Evolutionary conservation across 176 grass and related monocot species (phyloP), one percentile per base, ranked within the genome.

Genomic region (Bonia amplexicaulis): DNA sequence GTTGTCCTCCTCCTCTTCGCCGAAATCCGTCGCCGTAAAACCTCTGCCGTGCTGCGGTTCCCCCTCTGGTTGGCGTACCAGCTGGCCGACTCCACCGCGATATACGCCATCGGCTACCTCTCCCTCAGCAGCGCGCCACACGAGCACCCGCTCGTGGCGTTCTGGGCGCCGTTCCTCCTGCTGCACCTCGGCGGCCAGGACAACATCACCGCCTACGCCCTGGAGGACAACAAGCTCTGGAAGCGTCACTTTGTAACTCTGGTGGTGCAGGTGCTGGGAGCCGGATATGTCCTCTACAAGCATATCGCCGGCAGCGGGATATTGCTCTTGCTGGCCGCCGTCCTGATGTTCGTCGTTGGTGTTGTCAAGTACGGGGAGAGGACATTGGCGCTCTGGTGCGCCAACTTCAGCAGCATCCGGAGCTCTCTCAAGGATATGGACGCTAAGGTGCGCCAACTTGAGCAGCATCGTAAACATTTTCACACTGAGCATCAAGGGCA

Each of bases 161-260:
- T 88, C 39, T 91, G 89, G 89, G 73, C 93, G 1, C 90, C 93
- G 0, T 94, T 94, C 82, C 85, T 94, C 19, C 66, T 92, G 2
- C 64, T 90, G 2, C 93, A 95, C 51, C 93, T 90, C 12, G 93
- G 86, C 0, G 93, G 90, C 1, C 93, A 70, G 0, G 93, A 95
- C 25, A 90, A 69, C 78, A 95, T 95, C 57, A 84, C 86, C 0
- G 82, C 93, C 15, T 92, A 86, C 17, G 48, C 90, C 0, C 46
- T 92, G 17, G 10, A 92, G 74, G 93, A 88, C 66, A 81, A 77
- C 71, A 17, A 85, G 49, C 57, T 88, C n/a, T 78, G 88, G 89
- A 0, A 6, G 20, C 69, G 83, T 14, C 82, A 89, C 41, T 0
- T 42, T 65, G 1, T 20, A 1, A 19, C 16, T 79, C 19, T 42